Percentiles rank a stretch among this genome's conserved stretches.
These are phyloP conservation scores for Brassica balearica DNA, from an alignment of 441 rosid species.

Conservation along the genomic window DNA sequence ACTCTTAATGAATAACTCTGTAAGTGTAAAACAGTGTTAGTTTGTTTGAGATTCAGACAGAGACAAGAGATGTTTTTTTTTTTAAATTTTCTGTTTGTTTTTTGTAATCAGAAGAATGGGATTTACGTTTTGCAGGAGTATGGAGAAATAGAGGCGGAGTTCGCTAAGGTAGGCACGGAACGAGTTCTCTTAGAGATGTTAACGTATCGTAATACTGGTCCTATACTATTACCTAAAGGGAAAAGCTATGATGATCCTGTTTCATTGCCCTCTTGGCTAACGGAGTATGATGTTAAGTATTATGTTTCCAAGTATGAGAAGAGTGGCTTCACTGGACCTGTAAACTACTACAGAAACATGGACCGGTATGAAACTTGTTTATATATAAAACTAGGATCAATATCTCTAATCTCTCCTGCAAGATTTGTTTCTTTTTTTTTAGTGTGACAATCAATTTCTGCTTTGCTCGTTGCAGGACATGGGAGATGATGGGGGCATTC, in stretches of 20 bases:
- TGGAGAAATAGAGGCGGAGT: slow-evolving; percentile 68
- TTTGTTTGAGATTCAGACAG: slow-evolving; percentile 8
- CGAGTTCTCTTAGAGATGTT: slow-evolving; percentile 49
- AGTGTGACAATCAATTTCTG: neutral
- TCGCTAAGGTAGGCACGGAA: slow-evolving; percentile 49
- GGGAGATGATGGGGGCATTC: slow-evolving; percentile 53
- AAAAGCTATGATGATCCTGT: slow-evolving; percentile 29
- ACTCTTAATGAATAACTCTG: neutral
- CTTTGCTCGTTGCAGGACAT: slow-evolving; percentile 44
- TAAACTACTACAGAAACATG: slow-evolving; percentile 76
- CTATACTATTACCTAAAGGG: slow-evolving; percentile 54
- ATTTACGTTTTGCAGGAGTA: slow-evolving; percentile 51
- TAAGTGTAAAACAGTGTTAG: neutral
- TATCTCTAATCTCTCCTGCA: neutral
- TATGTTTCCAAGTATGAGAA: slow-evolving; percentile 51
- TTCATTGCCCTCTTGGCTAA: slow-evolving; percentile 64
- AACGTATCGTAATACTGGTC: slow-evolving; percentile 56
- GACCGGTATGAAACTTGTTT: slow-evolving; percentile 45
- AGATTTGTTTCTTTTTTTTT: neutral
- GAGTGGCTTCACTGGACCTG: slow-evolving; percentile 70
- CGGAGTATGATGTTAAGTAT: slow-evolving; percentile 58
- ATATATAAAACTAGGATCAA: no score
- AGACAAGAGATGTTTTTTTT: slow-evolving; percentile 1
- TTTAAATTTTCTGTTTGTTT: neutral
- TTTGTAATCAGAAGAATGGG: slow-evolving; percentile 17